Conservation (phyloP, 1,284 basidiomycete species). For the Cryptococcus hybrid region DNA sequence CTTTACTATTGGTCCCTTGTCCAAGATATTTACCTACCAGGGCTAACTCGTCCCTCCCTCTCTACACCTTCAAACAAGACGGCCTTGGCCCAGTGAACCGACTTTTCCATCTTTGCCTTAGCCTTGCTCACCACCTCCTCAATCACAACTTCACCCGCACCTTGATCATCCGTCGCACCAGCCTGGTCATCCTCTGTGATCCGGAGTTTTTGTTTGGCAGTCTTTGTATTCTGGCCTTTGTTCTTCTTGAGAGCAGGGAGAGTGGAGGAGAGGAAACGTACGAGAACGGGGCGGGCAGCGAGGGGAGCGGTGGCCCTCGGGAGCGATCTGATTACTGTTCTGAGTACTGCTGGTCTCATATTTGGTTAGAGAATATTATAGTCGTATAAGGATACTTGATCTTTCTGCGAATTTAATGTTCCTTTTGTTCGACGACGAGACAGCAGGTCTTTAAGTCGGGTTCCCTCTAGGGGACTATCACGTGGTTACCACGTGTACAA, state of each 20-base stretch:
- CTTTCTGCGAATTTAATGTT: too few relatives aligned
- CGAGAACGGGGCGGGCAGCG: not conserved
- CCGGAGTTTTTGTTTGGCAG: slow-evolving; percentile 13
- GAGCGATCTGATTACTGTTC: too few relatives aligned
- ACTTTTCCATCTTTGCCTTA: slow-evolving; percentile 42
- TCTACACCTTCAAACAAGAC: slow-evolving; percentile 47
- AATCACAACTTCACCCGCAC: slow-evolving; percentile 14
- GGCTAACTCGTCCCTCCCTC: slow-evolving; percentile 42
- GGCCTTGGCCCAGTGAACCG: slow-evolving; percentile 41
- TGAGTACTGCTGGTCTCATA: too few relatives aligned
- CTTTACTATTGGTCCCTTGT: too few relatives aligned
- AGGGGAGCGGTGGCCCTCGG: not conserved
- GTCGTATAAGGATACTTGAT: too few relatives aligned
- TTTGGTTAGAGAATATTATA: too few relatives aligned
- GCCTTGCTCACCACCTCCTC: slow-evolving; percentile 30
- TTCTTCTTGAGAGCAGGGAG: slow-evolving; percentile 28
- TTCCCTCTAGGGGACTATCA: too few relatives aligned
- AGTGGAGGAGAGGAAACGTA: slow-evolving; percentile 21
- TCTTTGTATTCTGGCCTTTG: slow-evolving; percentile 18
- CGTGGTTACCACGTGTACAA: too few relatives aligned
- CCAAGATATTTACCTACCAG: slow-evolving; percentile 29
- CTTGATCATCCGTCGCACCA: slow-evolving; percentile 17
- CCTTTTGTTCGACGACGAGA: too few relatives aligned
- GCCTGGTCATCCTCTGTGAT: slow-evolving; percentile 9
- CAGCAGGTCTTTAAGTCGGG: too few relatives aligned